phyloP scores from a whole-genome alignment of 352 stramenopile species.

The Phytopythium oedochilum region DNA sequence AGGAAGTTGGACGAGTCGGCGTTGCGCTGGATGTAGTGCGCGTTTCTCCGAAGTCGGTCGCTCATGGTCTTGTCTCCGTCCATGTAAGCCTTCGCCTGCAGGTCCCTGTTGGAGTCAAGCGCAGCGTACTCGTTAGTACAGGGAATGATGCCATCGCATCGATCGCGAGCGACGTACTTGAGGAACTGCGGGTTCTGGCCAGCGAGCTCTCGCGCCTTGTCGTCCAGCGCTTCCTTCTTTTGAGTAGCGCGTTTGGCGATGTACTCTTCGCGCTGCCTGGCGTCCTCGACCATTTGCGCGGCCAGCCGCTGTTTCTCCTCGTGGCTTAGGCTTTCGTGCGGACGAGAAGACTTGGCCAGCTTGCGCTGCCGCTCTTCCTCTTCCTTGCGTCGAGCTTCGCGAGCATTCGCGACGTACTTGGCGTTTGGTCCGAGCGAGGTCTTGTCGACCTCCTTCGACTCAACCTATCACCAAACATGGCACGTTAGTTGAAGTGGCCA shows the following conservation, averaged over 20 bases:
- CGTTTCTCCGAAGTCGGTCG: constrained; percentile 72
- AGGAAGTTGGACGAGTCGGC: constrained; percentile 79
- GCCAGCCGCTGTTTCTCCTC: constrained; percentile 65
- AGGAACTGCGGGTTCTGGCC: constrained; percentile 70
- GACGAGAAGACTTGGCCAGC: constrained; percentile 36
- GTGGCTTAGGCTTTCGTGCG: constrained; percentile 16
- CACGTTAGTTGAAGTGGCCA: background rate
- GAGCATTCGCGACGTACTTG: constrained; percentile 70
- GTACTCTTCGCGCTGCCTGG: constrained; percentile 58
- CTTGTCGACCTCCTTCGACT: constrained; percentile 73
- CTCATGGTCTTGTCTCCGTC: constrained; percentile 57
- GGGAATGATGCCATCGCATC: background rate
- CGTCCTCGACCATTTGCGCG: constrained; percentile 73
- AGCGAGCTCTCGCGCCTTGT: constrained; percentile 39
- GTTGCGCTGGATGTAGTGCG: constrained; percentile 82
- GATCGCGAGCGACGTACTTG: constrained; percentile 30
- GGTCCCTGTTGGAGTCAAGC: constrained; percentile 27
- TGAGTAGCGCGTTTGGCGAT: constrained; percentile 37
- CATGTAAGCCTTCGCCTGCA: constrained; percentile 75
- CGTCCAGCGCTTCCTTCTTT: constrained; percentile 57
- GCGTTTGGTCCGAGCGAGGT: constrained; percentile 71
- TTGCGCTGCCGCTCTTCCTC: constrained; percentile 68
- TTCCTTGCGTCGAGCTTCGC: constrained; percentile 59
- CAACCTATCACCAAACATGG: constrained; percentile 15
- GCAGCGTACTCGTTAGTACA: background rate